phyloP scores from a whole-genome alignment of 2,329 filamentous ascomycete genomes.

The Ophiostoma sp. region DNA sequence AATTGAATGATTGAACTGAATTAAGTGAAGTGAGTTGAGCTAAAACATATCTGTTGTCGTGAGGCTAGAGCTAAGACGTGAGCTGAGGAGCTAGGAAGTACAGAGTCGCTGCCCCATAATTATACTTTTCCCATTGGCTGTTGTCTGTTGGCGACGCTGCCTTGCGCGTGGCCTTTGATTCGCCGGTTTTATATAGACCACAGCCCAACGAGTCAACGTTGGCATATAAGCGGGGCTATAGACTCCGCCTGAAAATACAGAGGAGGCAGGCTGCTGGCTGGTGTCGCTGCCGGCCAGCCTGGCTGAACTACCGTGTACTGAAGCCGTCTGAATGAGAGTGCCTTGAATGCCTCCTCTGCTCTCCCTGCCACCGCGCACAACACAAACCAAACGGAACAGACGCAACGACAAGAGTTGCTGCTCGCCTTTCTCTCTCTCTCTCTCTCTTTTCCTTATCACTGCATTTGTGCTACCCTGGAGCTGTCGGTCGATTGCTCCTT shows the following conservation, averaged over 20 bases:
- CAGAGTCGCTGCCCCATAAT: neutral
- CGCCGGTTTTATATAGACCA: neutral
- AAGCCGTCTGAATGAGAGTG: neutral
- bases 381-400: neutral
- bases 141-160: too few relatives aligned
- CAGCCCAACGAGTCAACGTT: neutral
- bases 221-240: neutral
- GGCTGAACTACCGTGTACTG: neutral
- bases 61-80: neutral
- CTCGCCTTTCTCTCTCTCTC: neutral
- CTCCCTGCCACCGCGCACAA: conserved; percentile 4
- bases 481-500: neutral
- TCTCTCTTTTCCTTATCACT: neutral
- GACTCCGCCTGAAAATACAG: conserved; percentile 8
- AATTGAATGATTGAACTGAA: neutral
- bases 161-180: conserved; percentile 9
- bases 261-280: neutral
- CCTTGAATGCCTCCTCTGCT: neutral
- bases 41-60: neutral
- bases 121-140: neutral
- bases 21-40: neutral
- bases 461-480: neutral
- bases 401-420: neutral
- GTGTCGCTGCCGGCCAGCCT: neutral
- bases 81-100: too few relatives aligned